Conservation (phyloP, 1,284 basidiomycete genomes). For the Chiua sp. region DNA sequence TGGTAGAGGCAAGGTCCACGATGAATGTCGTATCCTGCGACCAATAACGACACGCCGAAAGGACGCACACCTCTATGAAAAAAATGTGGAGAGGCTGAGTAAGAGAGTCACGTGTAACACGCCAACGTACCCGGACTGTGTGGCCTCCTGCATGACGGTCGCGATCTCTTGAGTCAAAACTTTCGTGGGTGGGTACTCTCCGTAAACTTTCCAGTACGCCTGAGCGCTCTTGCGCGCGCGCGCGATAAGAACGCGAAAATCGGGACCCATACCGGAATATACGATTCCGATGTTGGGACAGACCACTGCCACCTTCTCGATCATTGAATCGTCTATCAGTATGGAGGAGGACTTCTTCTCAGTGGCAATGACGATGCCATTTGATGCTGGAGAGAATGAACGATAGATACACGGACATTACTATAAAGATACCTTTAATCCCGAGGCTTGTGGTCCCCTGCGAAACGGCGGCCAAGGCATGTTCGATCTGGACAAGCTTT, state of each 20-base stretch:
- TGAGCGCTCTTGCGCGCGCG: constrained; percentile 98
- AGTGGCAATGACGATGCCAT: constrained; percentile 98
- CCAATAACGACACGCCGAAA: constrained; percentile 95
- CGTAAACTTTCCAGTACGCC: constrained; percentile 99
- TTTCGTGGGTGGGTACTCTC: constrained; percentile 98
- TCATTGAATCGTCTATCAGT: constrained; percentile 95
- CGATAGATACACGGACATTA: constrained; percentile 23
- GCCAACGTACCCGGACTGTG: constrained; percentile 87
- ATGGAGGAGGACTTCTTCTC: constrained; percentile 99
- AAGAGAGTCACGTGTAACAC: constrained; percentile 32
- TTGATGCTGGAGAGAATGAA: constrained; percentile 72
- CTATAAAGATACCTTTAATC: constrained; percentile 83
- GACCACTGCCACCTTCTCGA: constrained; percentile 96
- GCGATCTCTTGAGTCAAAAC: constrained; percentile 98
- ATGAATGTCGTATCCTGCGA: constrained; percentile 95
- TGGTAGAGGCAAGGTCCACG: constrained; percentile 96
- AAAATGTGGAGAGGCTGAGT: constrained; percentile 30
- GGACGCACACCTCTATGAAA: constrained; percentile 91
- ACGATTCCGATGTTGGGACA: constrained; percentile 99
- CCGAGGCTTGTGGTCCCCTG: constrained; percentile 97
- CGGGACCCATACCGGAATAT: constrained; percentile 99
- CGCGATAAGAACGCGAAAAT: constrained; percentile 93
- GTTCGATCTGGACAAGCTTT: constrained; percentile 99
- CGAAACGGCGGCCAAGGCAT: constrained; percentile 97
- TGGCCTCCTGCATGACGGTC: constrained; percentile 98